Base-by-base conservation (phyloP, 2,329 filamentous ascomycete genomes). In the Thelonectria olida region DNA sequence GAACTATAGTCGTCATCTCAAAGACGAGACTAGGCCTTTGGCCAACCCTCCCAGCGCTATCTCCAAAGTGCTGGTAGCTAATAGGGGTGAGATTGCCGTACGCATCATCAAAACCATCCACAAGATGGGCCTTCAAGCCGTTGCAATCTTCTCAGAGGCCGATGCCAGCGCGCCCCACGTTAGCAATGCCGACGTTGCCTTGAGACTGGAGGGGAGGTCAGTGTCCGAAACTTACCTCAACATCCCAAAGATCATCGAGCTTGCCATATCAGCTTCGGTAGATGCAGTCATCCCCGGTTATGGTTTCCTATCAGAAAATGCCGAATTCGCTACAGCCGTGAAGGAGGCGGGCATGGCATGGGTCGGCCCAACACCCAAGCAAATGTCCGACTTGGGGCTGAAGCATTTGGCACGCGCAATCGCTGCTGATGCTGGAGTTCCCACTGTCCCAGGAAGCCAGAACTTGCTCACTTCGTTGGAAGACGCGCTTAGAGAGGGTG, bases 141-240 rank as follows among this genome's bases (percentile, higher is more conserved):
- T 90, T 4, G 90, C 90, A 0, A 82, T 92, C 50, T 92, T 92
- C 74, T 91, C 90, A 5, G 85, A 69, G 6, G 63, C 61, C 4
- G 91, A 93, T 74, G 82, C 85, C 28, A 79, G 78, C 61, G 84
- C 90, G n/a, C 87, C 90, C 63, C 90, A 93, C 76, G 90, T 90
- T 9, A 77, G 89, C 56, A 85, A 85, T 69, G 91, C 90, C 5
- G 88, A 90, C 2, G 85, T 87, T 68, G 84, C 90, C 3, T 81
- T 91, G 48, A 89, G 88, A 51, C 81, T 93, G 3, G 84, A 88
- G 4, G 85, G 86, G 1, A 63, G 51, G 5, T 71, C 74, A 2
- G 68, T 78, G 1, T 67, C 67, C 0, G 72, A 76, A 2, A 88
- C 90, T 1, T 88, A 92, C 69, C 84, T 93, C 12, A 88, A 92